Base-by-base conservation (phyloP, 78 protist species). In the Dictyostelium purpureum region DNA sequence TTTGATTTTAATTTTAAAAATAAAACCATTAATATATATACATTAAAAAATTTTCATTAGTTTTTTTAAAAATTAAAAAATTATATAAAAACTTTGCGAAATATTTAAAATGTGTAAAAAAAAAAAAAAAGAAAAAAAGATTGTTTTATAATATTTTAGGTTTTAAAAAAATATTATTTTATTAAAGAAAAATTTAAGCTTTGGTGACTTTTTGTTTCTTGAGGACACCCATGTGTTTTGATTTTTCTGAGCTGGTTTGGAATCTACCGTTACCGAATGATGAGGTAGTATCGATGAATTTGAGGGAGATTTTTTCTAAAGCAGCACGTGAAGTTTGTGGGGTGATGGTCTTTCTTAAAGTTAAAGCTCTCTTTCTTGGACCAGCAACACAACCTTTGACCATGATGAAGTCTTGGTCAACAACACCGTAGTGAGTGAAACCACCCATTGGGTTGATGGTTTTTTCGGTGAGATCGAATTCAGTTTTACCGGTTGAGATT, bases 391-490 rank as follows among this genome's bases (percentile, higher is more conserved):
- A 88, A 59, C 98, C 99, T 96, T 98, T 98, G 81, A 99, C 1
- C 98, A 99, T 98, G 83, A 99, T 59, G 96, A 87, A 99, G 87
- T 99, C 99, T 74, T 97, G 45, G 74, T 56, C 54, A 83, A 99
- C 98, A 28, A 45, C 56, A 87, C 99, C 99, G 96, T 99, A 99
- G 97, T 97, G 99, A 45, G 98, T 97, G 98, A 99, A 99, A 85
- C 99, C 99, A 80, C 99, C 99, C 97, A 99, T 89, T 52, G 99
- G 99, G 93, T 98, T 99, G 98, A 99, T 99, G 85, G 79, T 14
- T 98, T 99, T 99, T 54, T 96, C 96, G 80, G 99, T 99, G 52
- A 98, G 63, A 87, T 99, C 99, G 94, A 56, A 90, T 79, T 98
- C 99, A 77, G 99, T 99, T 77, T 97, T 75, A 88, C 98, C 99